Conservation (phyloP, 176 grass and related monocot genomes). For the Avena eriantha region DNA sequence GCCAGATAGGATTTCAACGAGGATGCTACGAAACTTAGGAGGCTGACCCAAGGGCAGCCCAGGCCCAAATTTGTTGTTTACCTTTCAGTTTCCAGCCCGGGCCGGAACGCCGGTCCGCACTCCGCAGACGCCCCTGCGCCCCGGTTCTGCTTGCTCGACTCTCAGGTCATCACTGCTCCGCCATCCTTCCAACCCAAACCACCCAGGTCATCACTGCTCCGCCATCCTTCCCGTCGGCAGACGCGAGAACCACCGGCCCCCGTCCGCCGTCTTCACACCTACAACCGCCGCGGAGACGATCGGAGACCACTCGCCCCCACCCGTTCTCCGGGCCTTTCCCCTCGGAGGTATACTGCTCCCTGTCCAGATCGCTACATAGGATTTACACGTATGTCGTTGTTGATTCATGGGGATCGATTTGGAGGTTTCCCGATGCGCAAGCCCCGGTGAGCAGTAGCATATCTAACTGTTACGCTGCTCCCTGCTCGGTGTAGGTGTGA, state of each 20-base stretch:
- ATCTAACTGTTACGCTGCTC: background rate
- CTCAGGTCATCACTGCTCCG: background rate
- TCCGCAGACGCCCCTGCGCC: background rate
- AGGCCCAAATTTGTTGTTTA: too few species aligned
- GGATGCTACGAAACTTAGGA: too few species aligned
- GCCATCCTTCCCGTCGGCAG: background rate
- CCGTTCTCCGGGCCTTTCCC: background rate
- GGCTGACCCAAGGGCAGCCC: too few species aligned
- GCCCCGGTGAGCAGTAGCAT: background rate
- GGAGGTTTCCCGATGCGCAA: background rate
- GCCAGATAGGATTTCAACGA: too few species aligned
- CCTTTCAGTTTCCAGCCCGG: too few species aligned
- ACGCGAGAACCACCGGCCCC: background rate
- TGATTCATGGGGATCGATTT: background rate
- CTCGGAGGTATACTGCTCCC: constrained; percentile 1
- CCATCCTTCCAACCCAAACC: background rate
- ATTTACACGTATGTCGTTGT: background rate
- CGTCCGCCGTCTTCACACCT: constrained; percentile 3
- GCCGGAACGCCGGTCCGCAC: background rate
- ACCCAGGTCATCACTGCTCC: background rate
- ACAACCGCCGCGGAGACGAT: background rate
- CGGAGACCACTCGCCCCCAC: background rate
- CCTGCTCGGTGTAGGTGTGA: background rate
- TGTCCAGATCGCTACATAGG: background rate
- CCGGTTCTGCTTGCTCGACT: background rate